These are phyloP conservation scores for Trichocladium antarcticum DNA, from an alignment of 495 filamentous ascomycete genomes.

Conservation along the genomic window DNA sequence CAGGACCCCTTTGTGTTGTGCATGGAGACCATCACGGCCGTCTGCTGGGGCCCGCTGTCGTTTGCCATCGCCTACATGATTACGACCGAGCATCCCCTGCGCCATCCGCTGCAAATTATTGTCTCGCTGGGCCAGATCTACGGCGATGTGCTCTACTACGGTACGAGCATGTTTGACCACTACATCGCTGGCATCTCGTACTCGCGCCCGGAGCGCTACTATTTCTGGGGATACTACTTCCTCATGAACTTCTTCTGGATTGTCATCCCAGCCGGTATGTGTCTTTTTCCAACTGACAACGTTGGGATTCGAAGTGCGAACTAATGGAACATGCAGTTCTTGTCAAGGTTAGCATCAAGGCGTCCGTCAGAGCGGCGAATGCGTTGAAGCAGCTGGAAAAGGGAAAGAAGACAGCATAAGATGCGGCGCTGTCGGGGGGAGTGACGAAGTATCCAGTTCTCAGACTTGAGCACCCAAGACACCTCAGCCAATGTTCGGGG, in stretches of 20 bases:
- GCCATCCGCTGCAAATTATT: constrained; percentile 43
- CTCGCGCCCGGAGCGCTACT: constrained; percentile 42
- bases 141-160: constrained; percentile 47
- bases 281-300: neutral
- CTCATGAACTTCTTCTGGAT: constrained; percentile 49
- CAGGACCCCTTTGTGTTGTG: constrained; percentile 43
- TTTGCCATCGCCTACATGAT: constrained; percentile 39
- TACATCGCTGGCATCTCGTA: constrained; percentile 32
- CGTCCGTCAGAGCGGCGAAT: neutral
- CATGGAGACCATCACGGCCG: constrained; percentile 37
- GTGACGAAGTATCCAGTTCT: no score
- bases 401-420: neutral
- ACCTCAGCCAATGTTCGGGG: no score
- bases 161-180: constrained; percentile 41
- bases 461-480: no score
- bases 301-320: neutral
- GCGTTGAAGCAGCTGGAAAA: neutral
- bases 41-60: constrained; percentile 46
- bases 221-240: constrained; percentile 48
- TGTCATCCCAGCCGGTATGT: constrained; percentile 32
- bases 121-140: constrained; percentile 48
- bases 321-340: neutral
- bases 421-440: no score
- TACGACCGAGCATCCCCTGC: constrained; percentile 35
- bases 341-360: neutral